These are phyloP conservation scores for Bathelium albidoporum DNA, from an alignment of 495 filamentous ascomycete genomes.

Conservation along the genomic window DNA sequence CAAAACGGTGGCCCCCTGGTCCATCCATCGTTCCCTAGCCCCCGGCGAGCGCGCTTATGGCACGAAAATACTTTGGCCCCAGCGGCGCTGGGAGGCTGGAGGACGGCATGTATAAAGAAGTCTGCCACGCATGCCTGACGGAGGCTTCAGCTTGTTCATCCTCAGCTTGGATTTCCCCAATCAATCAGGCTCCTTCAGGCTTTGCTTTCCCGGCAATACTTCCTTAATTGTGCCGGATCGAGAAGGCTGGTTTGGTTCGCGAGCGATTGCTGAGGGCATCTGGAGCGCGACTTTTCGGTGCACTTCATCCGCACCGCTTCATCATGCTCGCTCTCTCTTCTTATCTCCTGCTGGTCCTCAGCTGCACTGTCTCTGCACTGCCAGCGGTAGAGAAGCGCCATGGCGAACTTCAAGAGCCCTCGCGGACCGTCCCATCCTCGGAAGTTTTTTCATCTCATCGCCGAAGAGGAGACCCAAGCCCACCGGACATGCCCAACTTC, in stretches of 20 bases:
- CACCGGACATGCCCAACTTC: background rate
- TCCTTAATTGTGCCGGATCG: constrained; percentile 1
- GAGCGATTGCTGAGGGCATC: background rate
- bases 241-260: background rate
- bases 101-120: background rate
- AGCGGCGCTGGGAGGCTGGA: background rate
- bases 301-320: background rate
- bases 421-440: background rate
- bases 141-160: background rate
- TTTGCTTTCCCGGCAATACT: background rate
- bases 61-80: background rate
- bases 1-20: background rate
- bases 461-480: background rate
- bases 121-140: background rate
- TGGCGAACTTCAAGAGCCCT: background rate
- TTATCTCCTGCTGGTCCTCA: constrained; percentile 11
- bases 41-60: background rate
- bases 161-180: background rate
- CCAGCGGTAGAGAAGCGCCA: constrained; percentile 3
- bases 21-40: background rate
- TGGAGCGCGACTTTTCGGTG: background rate
- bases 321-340: constrained; percentile 13
- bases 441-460: background rate
- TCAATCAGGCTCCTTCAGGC: background rate
- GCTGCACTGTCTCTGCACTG: constrained; percentile 5